A percentile compares a stretch with the other conserved stretches of the same genome.
Evolutionary conservation across 345 rosid genomes (phyloP).

Genomic region (Euclidium syriacum): DNA sequence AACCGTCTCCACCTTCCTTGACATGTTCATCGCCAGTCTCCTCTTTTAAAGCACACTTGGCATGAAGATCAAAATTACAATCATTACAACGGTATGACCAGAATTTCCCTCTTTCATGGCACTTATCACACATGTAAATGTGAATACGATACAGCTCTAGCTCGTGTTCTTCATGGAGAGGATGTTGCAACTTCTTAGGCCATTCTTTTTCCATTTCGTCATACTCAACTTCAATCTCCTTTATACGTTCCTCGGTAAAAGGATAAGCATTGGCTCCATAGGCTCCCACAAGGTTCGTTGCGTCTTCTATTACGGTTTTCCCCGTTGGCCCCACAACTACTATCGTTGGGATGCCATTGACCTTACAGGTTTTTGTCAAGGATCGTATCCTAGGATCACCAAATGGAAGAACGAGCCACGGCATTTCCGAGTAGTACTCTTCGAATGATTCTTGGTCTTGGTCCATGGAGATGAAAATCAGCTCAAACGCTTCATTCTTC

Average conservation of each 20-base stretch:
- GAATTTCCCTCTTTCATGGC: too few species aligned
- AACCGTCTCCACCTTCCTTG: too few species aligned
- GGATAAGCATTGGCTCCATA: conserved; percentile 64
- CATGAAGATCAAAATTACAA: too few species aligned
- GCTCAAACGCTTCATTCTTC: conserved; percentile 44
- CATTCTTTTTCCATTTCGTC: conserved; percentile 59
- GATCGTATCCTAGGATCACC: conserved; percentile 49
- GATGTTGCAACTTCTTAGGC: conserved; percentile 73
- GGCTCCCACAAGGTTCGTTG: conserved; percentile 30
- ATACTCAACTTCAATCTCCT: conserved; percentile 37
- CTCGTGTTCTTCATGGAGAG: too few species aligned
- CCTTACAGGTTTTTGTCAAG: conserved; percentile 43
- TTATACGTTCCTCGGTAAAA: conserved; percentile 50
- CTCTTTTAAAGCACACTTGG: too few species aligned
- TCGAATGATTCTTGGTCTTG: conserved; percentile 44
- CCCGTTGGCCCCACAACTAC: conserved; percentile 50
- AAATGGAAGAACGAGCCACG: conserved; percentile 70
- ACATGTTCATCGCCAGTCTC: too few species aligned
- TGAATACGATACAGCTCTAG: too few species aligned
- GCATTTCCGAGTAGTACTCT: conserved; percentile 52
- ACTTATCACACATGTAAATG: too few species aligned
- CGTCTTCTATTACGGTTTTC: conserved; percentile 42
- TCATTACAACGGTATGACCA: too few species aligned
- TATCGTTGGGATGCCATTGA: conserved; percentile 49
- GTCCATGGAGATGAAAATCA: conserved; percentile 62